phyloP scores from a whole-genome alignment of 768 basidiomycete genomes.

The Kwoniella dejecticola region DNA sequence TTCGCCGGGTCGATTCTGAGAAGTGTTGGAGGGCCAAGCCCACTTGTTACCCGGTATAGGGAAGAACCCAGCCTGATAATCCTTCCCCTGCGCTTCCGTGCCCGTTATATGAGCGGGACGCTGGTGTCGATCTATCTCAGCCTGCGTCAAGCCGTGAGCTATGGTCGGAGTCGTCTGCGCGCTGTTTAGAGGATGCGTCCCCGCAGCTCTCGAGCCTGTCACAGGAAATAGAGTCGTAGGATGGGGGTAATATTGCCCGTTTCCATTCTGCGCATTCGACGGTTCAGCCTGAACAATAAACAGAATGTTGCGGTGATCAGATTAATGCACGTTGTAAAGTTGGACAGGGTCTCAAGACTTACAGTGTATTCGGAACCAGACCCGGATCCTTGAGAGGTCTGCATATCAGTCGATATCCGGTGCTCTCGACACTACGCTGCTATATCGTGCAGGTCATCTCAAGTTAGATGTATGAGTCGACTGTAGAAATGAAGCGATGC shows the following conservation, averaged over 20 bases:
- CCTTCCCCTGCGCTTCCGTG: slow-evolving; percentile 2
- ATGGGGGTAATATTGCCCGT: slow-evolving; percentile 6
- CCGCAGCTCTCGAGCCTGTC: slow-evolving; percentile 7
- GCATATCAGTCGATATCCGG: too few species aligned
- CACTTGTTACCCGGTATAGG: slow-evolving; percentile 11
- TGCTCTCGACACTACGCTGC: too few species aligned
- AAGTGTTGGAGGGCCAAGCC: background rate
- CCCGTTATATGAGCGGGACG: slow-evolving; percentile 6
- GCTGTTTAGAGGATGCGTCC: background rate
- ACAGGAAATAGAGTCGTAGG: slow-evolving; percentile 8
- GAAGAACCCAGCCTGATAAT: slow-evolving; percentile 1
- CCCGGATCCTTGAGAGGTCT: slow-evolving; percentile 4
- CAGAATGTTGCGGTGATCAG: background rate
- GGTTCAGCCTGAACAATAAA: background rate
- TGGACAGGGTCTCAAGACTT: background rate
- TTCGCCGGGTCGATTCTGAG: too few species aligned
- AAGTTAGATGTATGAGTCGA: too few species aligned
- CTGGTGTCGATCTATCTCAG: slow-evolving; percentile 14
- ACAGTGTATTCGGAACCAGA: background rate
- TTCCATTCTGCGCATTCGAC: background rate
- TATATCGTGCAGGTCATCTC: too few species aligned
- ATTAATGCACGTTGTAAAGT: background rate
- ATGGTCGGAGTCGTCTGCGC: background rate
- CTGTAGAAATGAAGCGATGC: too few species aligned
- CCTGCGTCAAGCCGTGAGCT: slow-evolving; percentile 5